Conservation (phyloP, 495 filamentous ascomycete genomes). For the Penicillium egyptiacum region DNA sequence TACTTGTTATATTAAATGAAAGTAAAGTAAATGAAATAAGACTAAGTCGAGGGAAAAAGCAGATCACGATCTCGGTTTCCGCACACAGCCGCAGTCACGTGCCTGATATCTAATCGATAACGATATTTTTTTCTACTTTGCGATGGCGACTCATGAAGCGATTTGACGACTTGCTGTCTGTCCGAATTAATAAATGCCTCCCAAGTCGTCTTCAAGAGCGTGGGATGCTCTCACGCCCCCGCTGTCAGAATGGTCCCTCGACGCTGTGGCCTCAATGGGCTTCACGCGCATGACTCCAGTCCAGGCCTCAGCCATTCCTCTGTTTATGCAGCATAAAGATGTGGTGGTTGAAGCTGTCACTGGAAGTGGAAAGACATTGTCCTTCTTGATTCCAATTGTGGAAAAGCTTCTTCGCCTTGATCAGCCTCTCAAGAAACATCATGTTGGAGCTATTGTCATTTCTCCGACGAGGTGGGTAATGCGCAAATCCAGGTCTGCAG, state of each 20-base stretch:
- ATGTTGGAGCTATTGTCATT: conserved; percentile 86
- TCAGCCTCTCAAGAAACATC: conserved; percentile 80
- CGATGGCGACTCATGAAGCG: conserved; percentile 5
- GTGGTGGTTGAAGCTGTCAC: conserved; percentile 97
- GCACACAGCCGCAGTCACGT: conserved; percentile 30
- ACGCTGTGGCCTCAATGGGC: conserved; percentile 79
- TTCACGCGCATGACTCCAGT: conserved; percentile 90
- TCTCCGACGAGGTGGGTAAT: conserved; percentile 70
- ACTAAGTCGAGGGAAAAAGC: conserved; percentile 32
- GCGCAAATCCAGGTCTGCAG: neutral
- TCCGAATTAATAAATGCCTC: conserved; percentile 31
- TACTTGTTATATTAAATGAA: conserved; percentile 7
- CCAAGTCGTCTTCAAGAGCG: conserved; percentile 52
- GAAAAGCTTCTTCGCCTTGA: conserved; percentile 76
- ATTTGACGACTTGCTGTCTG: conserved; percentile 1
- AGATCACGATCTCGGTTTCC: conserved; percentile 25
- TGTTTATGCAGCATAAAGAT: conserved; percentile 92
- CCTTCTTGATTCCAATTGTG: conserved; percentile 85
- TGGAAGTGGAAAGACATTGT: conserved; percentile 90
- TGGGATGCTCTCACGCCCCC: conserved; percentile 78
- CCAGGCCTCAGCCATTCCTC: conserved; percentile 87
- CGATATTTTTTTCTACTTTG: conserved; percentile 28
- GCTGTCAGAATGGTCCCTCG: conserved; percentile 87
- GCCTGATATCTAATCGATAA: conserved; percentile 36
- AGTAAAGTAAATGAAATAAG: conserved; percentile 18